A percentile compares a stretch with the other conserved stretches of the same genome.
phyloP scores from a whole-genome alignment of 805 yeast genomes.

The Aciculoconidium aculeatum region DNA sequence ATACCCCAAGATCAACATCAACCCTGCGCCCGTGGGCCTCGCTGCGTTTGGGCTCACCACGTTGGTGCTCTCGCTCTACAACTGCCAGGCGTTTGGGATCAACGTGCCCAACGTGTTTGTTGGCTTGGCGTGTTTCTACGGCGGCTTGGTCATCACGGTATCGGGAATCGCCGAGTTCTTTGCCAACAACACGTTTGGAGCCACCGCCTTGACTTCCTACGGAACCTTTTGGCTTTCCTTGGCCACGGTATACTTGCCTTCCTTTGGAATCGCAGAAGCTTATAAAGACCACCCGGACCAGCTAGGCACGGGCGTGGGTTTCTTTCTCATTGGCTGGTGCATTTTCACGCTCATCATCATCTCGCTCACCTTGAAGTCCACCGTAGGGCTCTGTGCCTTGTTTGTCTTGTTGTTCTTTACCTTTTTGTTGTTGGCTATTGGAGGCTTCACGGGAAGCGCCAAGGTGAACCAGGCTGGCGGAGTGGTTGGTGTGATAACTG shows the following conservation, averaged over 20 bases:
- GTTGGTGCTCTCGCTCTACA: constrained; percentile 56
- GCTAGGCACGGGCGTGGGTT: constrained; percentile 27
- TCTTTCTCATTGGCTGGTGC: constrained; percentile 36
- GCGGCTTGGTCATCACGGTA: constrained; percentile 64
- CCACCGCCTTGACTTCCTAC: constrained; percentile 50
- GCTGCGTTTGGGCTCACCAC: constrained; percentile 68
- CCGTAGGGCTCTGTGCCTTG: constrained; percentile 29
- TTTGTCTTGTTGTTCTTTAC: constrained; percentile 28
- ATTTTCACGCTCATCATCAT: constrained; percentile 34
- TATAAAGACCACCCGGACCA: constrained; percentile 34
- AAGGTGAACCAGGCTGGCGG: constrained; percentile 34
- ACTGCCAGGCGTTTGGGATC: constrained; percentile 64
- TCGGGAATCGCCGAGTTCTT: constrained; percentile 74
- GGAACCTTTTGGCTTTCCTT: constrained; percentile 71
- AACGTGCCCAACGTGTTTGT: constrained; percentile 52
- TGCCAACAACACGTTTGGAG: constrained; percentile 70
- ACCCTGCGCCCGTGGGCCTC: constrained; percentile 74
- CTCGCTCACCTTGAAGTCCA: constrained; percentile 32
- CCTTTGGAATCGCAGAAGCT: constrained; percentile 56
- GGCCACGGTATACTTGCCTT: constrained; percentile 52
- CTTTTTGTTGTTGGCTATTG: constrained; percentile 31
- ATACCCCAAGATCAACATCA: constrained; percentile 31
- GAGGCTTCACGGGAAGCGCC: constrained; percentile 23
- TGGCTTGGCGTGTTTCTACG: constrained; percentile 62
- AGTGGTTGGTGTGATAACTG: constrained; percentile 36